These are phyloP conservation scores for Lupinus albus DNA, from an alignment of 306 rosid genomes.

Conservation along the genomic window DNA sequence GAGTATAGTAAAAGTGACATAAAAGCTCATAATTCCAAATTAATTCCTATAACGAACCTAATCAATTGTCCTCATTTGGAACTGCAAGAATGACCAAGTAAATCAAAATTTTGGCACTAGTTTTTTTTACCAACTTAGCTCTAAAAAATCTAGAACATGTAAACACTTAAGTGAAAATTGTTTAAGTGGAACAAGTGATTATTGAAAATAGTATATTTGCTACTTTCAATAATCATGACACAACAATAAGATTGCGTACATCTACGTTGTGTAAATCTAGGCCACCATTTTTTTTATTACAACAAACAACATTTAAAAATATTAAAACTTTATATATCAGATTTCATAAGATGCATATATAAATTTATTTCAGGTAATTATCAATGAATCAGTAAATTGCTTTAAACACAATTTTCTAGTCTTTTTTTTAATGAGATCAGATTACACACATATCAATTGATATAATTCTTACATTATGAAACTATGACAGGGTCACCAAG, in stretches of 20 bases:
- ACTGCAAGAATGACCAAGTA: no score
- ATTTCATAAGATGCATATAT: not conserved
- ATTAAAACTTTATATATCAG: slow-evolving; percentile 2
- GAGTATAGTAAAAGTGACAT: slow-evolving; percentile 2
- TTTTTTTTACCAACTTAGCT: no score
- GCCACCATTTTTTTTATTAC: not conserved
- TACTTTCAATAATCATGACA: not conserved
- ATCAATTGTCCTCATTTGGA: not conserved
- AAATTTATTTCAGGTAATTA: not conserved
- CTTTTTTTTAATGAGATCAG: slow-evolving; percentile 4
- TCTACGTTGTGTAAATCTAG: no score
- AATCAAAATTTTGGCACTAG: no score
- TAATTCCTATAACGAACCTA: not conserved
- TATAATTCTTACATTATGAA: slow-evolving; percentile 31
- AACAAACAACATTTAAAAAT: not conserved
- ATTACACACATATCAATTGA: not conserved
- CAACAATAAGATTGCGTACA: no score
- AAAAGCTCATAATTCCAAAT: not conserved
- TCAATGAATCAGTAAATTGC: slow-evolving; percentile 39
- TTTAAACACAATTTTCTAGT: slow-evolving; percentile 27
- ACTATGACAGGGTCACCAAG: slow-evolving; percentile 59
- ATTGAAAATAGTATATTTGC: not conserved
- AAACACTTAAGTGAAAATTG: no score
- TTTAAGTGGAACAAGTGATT: not conserved
- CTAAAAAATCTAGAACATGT: no score